Evolutionary conservation across 768 basidiomycete species (phyloP), one percentile per base, ranked within the genome.

Genomic region (Suillus luteus): DNA sequence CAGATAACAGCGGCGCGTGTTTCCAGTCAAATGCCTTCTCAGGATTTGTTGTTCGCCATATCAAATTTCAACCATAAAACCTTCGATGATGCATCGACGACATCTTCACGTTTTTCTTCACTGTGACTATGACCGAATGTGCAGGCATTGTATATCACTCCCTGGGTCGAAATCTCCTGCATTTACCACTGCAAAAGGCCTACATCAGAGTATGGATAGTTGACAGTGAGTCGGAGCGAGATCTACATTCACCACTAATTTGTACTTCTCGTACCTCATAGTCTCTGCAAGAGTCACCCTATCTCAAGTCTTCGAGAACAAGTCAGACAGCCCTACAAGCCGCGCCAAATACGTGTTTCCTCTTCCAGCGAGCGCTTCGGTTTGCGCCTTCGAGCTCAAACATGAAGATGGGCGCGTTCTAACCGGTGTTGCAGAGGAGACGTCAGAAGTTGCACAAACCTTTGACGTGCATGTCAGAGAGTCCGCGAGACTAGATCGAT

Each of bases 271-370:
- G 31, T 27, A 27, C 14, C 49, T 33, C 19, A 17, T 64, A 84
- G 82, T 81, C 0, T 80, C 83, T 19, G 81, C 82, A 0, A 75
- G 77, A n/a, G 75, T 83, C 0, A 72, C 77, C 1, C 65, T 85
- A 43, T 64, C 65, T 2, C 83, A 84, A 58, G 71, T 69, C 0
- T 85, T 79, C 69, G 69, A 60, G n/a, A 85, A 85, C 63, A 65
- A 76, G 0, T 74, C 75, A 6, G 69, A 72, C 12, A 65, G 62
- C 46, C 68, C 78, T 1, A 85, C 84, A 0, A 70, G 72, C 41
- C 75, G 80, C 48, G 84, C 82, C 33, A 79, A 82, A 37, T 89
- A 87, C 68, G 76, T 80, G 37, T 88, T 89, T 65, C 86, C 87
- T 10, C 78, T 88, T 5, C 87, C 87, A 0, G 82, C 80, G 1